phyloP scores from a whole-genome alignment of 2,329 filamentous ascomycete species.

The Teratosphaeria viscida region DNA sequence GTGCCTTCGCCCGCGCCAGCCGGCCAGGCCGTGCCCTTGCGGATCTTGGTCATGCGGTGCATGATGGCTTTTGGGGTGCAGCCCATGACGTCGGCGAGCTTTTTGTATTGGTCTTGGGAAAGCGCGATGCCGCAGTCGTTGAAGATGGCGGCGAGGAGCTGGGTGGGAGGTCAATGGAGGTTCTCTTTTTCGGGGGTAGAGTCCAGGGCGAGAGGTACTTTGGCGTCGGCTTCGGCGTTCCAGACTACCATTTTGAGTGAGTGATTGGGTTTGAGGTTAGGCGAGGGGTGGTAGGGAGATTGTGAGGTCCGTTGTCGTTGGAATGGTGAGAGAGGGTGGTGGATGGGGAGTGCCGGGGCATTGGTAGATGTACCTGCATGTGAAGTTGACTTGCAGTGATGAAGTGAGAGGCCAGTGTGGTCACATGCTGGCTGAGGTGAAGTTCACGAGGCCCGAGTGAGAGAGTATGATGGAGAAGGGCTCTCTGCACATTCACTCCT shows the following conservation, averaged over 20 bases:
- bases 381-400: neutral
- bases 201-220: constrained; percentile 10
- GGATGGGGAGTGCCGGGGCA: neutral
- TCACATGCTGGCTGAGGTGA: neutral
- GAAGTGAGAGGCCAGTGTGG: neutral
- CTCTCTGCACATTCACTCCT: neutral
- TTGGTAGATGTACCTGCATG: neutral
- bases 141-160: constrained; percentile 21
- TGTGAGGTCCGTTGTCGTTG: neutral
- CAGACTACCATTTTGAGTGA: constrained; percentile 21
- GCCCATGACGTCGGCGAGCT: constrained; percentile 20
- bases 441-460: neutral
- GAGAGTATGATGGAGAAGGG: neutral
- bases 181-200: neutral
- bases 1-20: neutral
- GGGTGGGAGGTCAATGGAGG: neutral
- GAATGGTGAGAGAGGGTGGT: neutral
- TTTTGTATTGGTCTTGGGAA: constrained; percentile 8
- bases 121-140: constrained; percentile 22
- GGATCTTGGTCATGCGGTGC: constrained; percentile 20
- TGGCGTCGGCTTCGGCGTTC: constrained; percentile 20
- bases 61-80: constrained; percentile 24
- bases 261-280: neutral
- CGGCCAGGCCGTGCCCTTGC: constrained; percentile 4
- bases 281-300: neutral